A percentile compares a stretch with the other conserved stretches of the same genome.
These are phyloP conservation scores for Lasiodiplodia citricola DNA, from an alignment of 2,329 filamentous ascomycete genomes.

Conservation along the genomic window DNA sequence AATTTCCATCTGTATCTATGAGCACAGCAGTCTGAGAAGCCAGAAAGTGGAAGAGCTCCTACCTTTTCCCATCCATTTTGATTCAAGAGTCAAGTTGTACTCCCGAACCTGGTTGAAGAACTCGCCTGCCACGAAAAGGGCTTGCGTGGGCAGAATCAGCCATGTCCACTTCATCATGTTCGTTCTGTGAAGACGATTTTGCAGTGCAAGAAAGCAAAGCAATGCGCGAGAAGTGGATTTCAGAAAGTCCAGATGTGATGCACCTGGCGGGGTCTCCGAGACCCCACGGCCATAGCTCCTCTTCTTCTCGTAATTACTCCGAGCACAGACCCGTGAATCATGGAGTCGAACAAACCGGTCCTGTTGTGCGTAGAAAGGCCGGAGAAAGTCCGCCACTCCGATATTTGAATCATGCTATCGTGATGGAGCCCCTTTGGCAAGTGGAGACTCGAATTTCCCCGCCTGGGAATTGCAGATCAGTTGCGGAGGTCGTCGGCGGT, in stretches of 20 bases:
- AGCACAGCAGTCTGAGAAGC: background rate
- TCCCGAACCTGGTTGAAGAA: constrained; percentile 1
- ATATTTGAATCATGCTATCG: background rate
- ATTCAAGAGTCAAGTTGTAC: constrained; percentile 1
- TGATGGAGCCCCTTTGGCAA: background rate
- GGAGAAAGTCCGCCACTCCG: background rate
- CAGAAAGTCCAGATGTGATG: background rate
- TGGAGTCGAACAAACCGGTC: no score
- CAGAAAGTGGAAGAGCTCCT: background rate
- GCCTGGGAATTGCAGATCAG: background rate
- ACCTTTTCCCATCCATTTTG: constrained; percentile 4
- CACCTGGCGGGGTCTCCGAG: background rate
- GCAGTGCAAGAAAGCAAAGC: no score
- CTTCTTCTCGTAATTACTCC: background rate
- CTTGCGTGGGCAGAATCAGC: background rate
- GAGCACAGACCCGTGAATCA: background rate
- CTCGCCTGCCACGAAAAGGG: background rate
- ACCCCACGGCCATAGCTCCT: background rate
- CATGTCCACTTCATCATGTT: background rate
- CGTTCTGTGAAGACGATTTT: background rate
- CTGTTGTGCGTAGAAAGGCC: background rate
- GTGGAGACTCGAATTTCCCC: background rate
- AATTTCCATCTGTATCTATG: background rate
- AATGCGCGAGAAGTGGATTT: background rate
- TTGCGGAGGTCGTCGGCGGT: background rate